Evolutionary conservation across 306 rosid species (phyloP).

Genomic region (Rosa persica): DNA sequence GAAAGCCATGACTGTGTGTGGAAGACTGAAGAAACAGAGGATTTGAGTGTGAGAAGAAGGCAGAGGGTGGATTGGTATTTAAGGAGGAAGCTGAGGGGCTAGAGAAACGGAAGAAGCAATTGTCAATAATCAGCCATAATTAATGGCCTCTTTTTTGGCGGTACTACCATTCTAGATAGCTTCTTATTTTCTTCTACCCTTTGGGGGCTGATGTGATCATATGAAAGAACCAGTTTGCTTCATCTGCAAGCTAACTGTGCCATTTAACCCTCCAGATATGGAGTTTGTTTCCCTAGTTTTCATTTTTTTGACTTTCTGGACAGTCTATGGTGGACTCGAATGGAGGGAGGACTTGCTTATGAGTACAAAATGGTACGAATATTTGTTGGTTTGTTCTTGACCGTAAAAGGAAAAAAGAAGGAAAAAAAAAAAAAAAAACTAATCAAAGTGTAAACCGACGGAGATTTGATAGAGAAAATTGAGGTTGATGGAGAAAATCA

Average conservation of each 20-base stretch:
- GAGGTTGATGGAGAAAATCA: not conserved
- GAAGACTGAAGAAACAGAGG: not conserved
- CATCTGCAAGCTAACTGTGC: conserved; percentile 50
- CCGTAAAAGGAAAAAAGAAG: too few species aligned
- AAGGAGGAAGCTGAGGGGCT: not conserved
- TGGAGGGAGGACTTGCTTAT: conserved; percentile 3
- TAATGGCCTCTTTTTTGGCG: conserved; percentile 27
- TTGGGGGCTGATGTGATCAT: conserved; percentile 15
- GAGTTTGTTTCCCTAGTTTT: not conserved
- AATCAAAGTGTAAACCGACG: not conserved
- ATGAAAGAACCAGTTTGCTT: conserved; percentile 49
- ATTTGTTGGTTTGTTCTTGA: not conserved
- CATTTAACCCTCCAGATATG: conserved; percentile 4
- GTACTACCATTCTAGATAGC: conserved; percentile 2
- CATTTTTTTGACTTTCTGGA: not conserved
- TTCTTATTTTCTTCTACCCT: not conserved
- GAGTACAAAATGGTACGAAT: conserved; percentile 10
- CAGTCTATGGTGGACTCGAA: not conserved
- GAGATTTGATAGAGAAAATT: too few species aligned
- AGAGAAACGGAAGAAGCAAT: not conserved
- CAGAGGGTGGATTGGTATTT: not conserved
- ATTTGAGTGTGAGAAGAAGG: conserved; percentile 9
- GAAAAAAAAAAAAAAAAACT: too few species aligned
- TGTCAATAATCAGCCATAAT: conserved; percentile 35
- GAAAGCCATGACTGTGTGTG: conserved; percentile 34